Evolutionary conservation across 2,329 filamentous ascomycete genomes (phyloP).

Genomic region (Fusarium sp.): DNA sequence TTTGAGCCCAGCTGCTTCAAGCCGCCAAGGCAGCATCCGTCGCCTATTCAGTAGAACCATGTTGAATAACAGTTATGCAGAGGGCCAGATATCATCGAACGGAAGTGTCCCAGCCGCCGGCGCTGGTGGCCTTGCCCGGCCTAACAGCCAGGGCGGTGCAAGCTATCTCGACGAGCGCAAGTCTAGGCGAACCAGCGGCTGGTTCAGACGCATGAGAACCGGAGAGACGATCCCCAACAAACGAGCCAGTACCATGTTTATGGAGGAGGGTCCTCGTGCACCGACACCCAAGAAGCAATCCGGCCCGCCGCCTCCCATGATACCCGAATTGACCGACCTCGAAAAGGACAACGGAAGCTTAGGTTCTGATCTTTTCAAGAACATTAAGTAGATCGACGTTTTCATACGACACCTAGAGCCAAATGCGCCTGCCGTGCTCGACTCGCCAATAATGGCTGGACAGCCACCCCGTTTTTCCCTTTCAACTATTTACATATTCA

Average conservation of each 20-base stretch:
- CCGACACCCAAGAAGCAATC: slow-evolving; percentile 51
- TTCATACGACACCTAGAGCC: slow-evolving; percentile 14
- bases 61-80: slow-evolving; percentile 65
- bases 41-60: slow-evolving; percentile 67
- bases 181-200: slow-evolving; percentile 67
- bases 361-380: slow-evolving; percentile 68
- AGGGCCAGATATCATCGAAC: slow-evolving; percentile 58
- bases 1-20: slow-evolving; percentile 63
- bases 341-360: slow-evolving; percentile 61
- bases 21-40: slow-evolving; percentile 67
- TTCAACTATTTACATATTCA: slow-evolving; percentile 41
- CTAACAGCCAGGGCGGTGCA: slow-evolving; percentile 62
- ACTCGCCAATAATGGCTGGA: slow-evolving; percentile 17
- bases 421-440: neutral
- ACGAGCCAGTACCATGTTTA: slow-evolving; percentile 58
- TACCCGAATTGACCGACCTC: slow-evolving; percentile 67
- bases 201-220: slow-evolving; percentile 66
- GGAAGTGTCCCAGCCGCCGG: slow-evolving; percentile 50
- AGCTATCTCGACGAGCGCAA: slow-evolving; percentile 65
- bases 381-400: slow-evolving; percentile 62
- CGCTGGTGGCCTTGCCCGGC: slow-evolving; percentile 50
- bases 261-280: slow-evolving; percentile 49
- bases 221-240: slow-evolving; percentile 50
- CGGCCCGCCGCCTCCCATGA: slow-evolving; percentile 70
- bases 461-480: slow-evolving; percentile 33